Evolutionary conservation across 805 yeast species (phyloP), one percentile per base, ranked within the genome.

Genomic region (Spathaspora gorwiae): DNA sequence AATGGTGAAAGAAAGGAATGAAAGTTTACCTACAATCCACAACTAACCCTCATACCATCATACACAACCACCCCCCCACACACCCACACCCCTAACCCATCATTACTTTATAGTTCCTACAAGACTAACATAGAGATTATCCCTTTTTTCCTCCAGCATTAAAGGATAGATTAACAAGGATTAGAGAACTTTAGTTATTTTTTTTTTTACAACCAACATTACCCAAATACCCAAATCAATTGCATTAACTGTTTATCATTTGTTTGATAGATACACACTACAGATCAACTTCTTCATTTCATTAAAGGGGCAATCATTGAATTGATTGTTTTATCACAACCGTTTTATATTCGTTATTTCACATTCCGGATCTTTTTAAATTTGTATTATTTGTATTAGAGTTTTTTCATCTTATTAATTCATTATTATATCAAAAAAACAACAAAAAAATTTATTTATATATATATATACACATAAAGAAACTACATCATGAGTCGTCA

Each of bases 401-500:
- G 27, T n/a, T 9, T 31, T n/a, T 35, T 33, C 8, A 30, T 37
- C 11, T 32, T 8, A 5, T 35, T 37, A 39, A 45, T 35, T 11
- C 15, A 12, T 27, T 12, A 15, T 29, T 26, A 30, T 24, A 9
- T n/a, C 24, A 26, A 26, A 37, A 26, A 26, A 37, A 46, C 38
- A 43, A 27, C 43, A 50, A 47, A 41, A 42, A 45, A 42, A 10
- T 19, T 37, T 32, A n/a, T 5, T 3, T 32, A 12, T 13, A 32
- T 32, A 32, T 32, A n/a, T 13, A 32, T n/a, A 32, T 11, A 12
- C 35, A 3, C 24, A 19, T 19, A 19, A 19, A 19, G 24, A 34
- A 29, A 26, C 8, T 14, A 42, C 30, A 52, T 14, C 37, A 71
- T 71, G 76, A 70, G 75, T 65, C 74, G 74, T 48, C 74, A 68